Evolutionary conservation across 2,329 filamentous ascomycete species (phyloP).

Genomic region (Mycosphaerella sp.): DNA sequence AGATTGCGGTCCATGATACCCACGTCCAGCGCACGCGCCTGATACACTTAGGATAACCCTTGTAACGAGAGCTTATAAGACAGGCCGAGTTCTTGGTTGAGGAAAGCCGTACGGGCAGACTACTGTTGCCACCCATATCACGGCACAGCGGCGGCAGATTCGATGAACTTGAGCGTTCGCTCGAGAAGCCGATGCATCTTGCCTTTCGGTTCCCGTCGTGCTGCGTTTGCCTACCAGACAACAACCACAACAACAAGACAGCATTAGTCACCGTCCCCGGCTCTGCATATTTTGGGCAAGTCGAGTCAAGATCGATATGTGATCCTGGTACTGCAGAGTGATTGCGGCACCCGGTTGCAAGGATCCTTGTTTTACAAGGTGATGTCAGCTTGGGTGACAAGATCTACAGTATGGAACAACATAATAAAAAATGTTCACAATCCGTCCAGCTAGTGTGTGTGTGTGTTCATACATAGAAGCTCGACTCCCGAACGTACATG

Average conservation of each 20-base stretch:
- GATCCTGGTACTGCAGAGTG: slow-evolving; percentile 11
- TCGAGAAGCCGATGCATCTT: neutral
- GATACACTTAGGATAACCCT: slow-evolving; percentile 20
- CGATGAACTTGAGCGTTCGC: slow-evolving; percentile 9
- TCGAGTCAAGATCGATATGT: slow-evolving; percentile 12
- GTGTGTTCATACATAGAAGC: neutral
- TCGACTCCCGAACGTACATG: neutral
- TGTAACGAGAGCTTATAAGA: slow-evolving; percentile 14
- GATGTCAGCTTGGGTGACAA: neutral
- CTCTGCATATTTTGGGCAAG: neutral
- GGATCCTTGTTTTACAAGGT: slow-evolving; percentile 13
- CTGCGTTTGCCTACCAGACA: neutral
- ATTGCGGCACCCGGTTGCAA: slow-evolving; percentile 10
- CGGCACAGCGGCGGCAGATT: slow-evolving; percentile 17
- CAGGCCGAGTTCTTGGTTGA: slow-evolving; percentile 20
- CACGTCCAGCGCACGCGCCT: slow-evolving; percentile 20
- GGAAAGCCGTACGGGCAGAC: slow-evolving; percentile 13
- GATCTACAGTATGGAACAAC: neutral
- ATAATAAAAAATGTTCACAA: neutral
- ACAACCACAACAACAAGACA: neutral
- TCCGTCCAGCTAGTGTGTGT: neutral
- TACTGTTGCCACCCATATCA: slow-evolving; percentile 14
- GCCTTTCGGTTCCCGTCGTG: slow-evolving; percentile 5
- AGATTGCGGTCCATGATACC: slow-evolving; percentile 25
- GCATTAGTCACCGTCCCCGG: neutral